Evolutionary conservation across 78 protist species (phyloP).

Genomic region (Dictyostelium citrinum): DNA sequence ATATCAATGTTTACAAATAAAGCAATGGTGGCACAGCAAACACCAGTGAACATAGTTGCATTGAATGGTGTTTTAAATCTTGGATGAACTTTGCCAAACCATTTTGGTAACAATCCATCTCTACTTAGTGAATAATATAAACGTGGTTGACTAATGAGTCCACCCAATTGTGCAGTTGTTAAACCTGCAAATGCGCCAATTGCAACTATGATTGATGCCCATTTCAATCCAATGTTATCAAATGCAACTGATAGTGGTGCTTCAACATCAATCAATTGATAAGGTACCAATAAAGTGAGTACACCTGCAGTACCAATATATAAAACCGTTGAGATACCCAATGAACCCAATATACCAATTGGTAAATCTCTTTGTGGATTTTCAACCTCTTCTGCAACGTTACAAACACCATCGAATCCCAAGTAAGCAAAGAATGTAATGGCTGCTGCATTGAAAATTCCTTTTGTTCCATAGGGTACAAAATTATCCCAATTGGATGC

Average conservation of each 20-base stretch:
- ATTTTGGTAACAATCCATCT: slow-evolving; percentile 68
- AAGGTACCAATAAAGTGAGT: slow-evolving; percentile 71
- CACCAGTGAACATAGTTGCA: slow-evolving; percentile 73
- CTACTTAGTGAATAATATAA: slow-evolving; percentile 35
- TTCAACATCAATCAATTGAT: slow-evolving; percentile 20
- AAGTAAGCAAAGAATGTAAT: slow-evolving; percentile 81
- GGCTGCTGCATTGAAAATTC: slow-evolving; percentile 68
- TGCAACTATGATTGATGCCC: slow-evolving; percentile 63
- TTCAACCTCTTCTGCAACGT: slow-evolving; percentile 77
- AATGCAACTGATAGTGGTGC: slow-evolving; percentile 79
- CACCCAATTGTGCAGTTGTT: slow-evolving; percentile 65
- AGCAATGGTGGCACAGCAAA: slow-evolving; percentile 31
- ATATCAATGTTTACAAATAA: slow-evolving; percentile 42
- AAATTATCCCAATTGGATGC: slow-evolving; percentile 62
- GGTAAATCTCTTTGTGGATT: slow-evolving; percentile 84
- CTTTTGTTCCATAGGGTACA: slow-evolving; percentile 69
- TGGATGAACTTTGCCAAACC: slow-evolving; percentile 62
- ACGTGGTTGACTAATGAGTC: slow-evolving; percentile 51
- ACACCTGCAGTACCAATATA: slow-evolving; percentile 41
- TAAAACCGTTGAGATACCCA: slow-evolving; percentile 61
- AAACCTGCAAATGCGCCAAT: slow-evolving; percentile 77
- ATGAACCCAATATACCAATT: slow-evolving; percentile 70
- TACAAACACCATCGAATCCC: slow-evolving; percentile 82
- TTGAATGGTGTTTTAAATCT: slow-evolving; percentile 71
- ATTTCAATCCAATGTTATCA: slow-evolving; percentile 40